Base-by-base conservation (phyloP, 2,329 filamentous ascomycete species). In the Pestalotiopsis sp. region DNA sequence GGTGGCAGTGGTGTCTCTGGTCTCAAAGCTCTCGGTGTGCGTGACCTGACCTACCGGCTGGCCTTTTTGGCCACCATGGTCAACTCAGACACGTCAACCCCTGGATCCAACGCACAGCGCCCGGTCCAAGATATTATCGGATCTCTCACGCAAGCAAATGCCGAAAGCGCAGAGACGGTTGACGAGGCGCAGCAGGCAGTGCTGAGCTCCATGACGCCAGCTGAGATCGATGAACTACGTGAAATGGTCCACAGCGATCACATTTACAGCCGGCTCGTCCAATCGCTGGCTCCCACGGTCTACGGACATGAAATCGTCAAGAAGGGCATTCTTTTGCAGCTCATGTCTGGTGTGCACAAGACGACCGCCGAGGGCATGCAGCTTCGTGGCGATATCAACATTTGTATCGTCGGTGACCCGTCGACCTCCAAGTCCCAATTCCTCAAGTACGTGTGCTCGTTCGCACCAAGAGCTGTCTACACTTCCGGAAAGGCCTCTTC, bases 11-110 rank as follows among this genome's bases (percentile, higher is more conserved):
- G 96, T 75, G 91, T 99, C 25, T 92, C 90, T 65, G 96, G 96
- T 63, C 87, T 99, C 41, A 98, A 97, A 80, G 90, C 95, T 2
- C 88, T 99, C 7, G 96, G 96, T 84, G 96, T 98, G 13, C 91
- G 96, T 72, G 96, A 99, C 80, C 83, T 99, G 68, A 98, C 96
- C 0, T 98, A 98, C 80, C 91, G 94, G 49, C 87, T 99, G 79
- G 95, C 96, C n/a, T 98, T 99, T 85, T 87, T 99, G 60, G 93
- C 95, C 49, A 98, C 94, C 80, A 98, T 98, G 94, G 92, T 98
- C 17, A 94, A 92, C 5, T 94, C 95, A 0, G 96, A 98, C 78
- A 92, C 91, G 13, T 92, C 92, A 0, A 93, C 92, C 0, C 89
- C 92, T 4, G 95, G 95, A 49, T 91, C 94, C 71, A 86, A 91